phyloP scores from a whole-genome alignment of 768 basidiomycete species.

The Russula virescens region DNA sequence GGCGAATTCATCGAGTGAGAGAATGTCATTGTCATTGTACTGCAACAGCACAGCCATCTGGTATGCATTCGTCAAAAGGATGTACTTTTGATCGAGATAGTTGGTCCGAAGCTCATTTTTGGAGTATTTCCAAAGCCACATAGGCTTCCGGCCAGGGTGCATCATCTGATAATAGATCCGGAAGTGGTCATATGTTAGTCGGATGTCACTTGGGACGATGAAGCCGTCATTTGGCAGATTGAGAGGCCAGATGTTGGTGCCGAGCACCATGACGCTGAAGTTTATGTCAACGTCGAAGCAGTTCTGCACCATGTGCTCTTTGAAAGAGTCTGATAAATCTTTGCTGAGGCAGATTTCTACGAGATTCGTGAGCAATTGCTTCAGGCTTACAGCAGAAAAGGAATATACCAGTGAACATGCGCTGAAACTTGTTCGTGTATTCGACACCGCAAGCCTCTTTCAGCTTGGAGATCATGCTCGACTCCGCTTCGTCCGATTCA shows the following conservation, averaged over 20 bases:
- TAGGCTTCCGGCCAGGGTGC: conserved; percentile 90
- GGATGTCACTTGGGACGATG: conserved; percentile 81
- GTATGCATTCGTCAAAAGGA: conserved; percentile 90
- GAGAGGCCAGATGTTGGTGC: conserved; percentile 95
- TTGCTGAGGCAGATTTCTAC: conserved; percentile 92
- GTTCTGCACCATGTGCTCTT: conserved; percentile 82
- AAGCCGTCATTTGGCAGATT: conserved; percentile 80
- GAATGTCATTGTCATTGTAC: conserved; percentile 87
- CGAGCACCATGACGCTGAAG: conserved; percentile 90
- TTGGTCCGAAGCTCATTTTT: conserved; percentile 95
- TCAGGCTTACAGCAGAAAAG: not conserved
- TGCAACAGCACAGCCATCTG: conserved; percentile 94
- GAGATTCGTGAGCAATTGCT: not conserved
- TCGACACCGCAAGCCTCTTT: conserved; percentile 97
- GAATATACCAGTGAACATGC: conserved; percentile 86
- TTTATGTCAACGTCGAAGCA: conserved; percentile 84
- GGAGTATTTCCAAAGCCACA: conserved; percentile 97
- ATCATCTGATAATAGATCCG: conserved; percentile 89
- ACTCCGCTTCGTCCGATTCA: conserved; percentile 93
- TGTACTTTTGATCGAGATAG: conserved; percentile 92
- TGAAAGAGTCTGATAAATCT: conserved; percentile 93
- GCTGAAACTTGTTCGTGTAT: conserved; percentile 91
- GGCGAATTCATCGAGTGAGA: conserved; percentile 74
- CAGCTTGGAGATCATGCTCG: conserved; percentile 96
- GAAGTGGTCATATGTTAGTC: conserved; percentile 86